These are phyloP conservation scores for Melaleuca quinquenervia DNA, from an alignment of 345 rosid species.

Conservation along the genomic window DNA sequence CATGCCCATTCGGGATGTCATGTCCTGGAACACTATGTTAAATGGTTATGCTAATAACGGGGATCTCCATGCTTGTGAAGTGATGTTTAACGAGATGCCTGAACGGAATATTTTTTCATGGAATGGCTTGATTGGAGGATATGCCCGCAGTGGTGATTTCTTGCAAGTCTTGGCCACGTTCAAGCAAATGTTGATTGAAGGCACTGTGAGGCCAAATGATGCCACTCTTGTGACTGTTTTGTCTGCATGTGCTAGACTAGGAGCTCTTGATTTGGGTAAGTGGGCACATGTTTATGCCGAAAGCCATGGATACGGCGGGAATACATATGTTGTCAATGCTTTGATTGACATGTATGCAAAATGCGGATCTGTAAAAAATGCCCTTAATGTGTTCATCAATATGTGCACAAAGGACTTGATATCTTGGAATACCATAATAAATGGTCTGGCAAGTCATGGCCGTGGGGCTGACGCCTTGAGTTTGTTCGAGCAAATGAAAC, in stretches of 20 bases:
- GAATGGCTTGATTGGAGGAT: constrained; percentile 69
- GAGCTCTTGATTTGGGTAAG: constrained; percentile 68
- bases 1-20: constrained; percentile 59
- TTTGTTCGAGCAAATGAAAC: constrained; percentile 51
- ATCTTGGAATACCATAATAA: constrained; percentile 71
- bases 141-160: constrained; percentile 27
- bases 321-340: constrained; percentile 56
- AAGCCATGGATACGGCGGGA: constrained; percentile 38
- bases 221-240: constrained; percentile 62
- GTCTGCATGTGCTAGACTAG: constrained; percentile 72
- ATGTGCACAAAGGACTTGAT: constrained; percentile 59
- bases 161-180: constrained; percentile 43
- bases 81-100: constrained; percentile 56
- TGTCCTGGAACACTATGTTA: constrained; percentile 82
- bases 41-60: constrained; percentile 52
- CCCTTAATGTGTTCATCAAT: constrained; percentile 40
- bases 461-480: constrained; percentile 50
- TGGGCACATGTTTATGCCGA: constrained; percentile 59
- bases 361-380: constrained; percentile 52
- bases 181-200: constrained; percentile 48
- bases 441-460: constrained; percentile 68
- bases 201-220: constrained; percentile 42
- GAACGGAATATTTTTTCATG: constrained; percentile 70
- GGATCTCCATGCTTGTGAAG: constrained; percentile 36
- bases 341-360: constrained; percentile 83